Evolutionary conservation across 2,329 filamentous ascomycete species (phyloP).

Genomic region (Epichloe elymi): DNA sequence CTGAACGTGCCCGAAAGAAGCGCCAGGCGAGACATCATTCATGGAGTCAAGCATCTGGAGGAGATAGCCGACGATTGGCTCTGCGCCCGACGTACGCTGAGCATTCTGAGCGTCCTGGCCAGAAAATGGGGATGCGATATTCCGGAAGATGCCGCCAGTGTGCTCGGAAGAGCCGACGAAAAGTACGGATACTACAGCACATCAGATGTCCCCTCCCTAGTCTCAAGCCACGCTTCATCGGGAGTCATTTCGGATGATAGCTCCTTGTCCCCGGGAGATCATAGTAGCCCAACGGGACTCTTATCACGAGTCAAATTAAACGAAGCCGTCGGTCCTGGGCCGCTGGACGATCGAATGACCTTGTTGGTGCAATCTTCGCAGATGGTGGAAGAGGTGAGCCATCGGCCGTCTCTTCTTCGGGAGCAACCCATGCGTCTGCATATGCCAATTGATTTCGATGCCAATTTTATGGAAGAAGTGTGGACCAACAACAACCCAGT

Average conservation of each 20-base stretch:
- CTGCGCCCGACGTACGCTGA: constrained; percentile 71
- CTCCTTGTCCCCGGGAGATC: constrained; percentile 15
- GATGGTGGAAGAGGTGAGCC: background rate
- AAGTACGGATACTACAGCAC: constrained; percentile 64
- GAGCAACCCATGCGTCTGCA: constrained; percentile 1
- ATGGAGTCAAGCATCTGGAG: constrained; percentile 82
- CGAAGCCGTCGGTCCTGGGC: constrained; percentile 1
- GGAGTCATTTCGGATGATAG: constrained; percentile 17
- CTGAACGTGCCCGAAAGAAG: constrained; percentile 84
- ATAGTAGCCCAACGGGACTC: constrained; percentile 20
- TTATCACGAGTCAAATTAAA: constrained; percentile 16
- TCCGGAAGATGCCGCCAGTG: constrained; percentile 65
- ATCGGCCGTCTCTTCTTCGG: background rate
- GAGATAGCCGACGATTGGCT: constrained; percentile 95
- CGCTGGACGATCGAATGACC: constrained; percentile 6
- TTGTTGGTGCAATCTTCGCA: constrained; percentile 7
- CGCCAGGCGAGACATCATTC: constrained; percentile 75
- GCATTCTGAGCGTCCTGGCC: constrained; percentile 71
- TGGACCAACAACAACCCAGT: constrained; percentile 9
- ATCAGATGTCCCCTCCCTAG: constrained; percentile 45
- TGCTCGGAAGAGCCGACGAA: constrained; percentile 65
- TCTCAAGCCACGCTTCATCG: constrained; percentile 19
- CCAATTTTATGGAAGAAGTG: constrained; percentile 12
- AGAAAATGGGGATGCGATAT: constrained; percentile 84
- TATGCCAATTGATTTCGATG: constrained; percentile 11